Percentiles rank a stretch among this genome's conserved stretches.
phyloP scores from a whole-genome alignment of 495 filamentous ascomycete genomes.

The Niebla homalea region DNA sequence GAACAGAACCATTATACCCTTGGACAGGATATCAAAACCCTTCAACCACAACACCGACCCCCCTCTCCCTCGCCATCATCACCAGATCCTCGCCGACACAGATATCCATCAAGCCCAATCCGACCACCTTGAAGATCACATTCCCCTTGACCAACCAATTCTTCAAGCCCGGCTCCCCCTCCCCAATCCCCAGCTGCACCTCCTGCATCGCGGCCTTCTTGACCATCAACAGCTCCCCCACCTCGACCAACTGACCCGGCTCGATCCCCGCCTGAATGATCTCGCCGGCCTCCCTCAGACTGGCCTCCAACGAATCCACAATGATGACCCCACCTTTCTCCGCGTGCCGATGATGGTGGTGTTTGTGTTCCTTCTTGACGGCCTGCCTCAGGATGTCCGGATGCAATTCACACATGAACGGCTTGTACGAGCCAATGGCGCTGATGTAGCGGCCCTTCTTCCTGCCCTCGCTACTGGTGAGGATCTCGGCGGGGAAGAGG shows the following conservation, averaged over 20 bases:
- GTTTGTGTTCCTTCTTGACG: constrained; percentile 35
- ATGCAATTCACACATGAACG: constrained; percentile 76
- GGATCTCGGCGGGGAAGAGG: constrained; percentile 47
- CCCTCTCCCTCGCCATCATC: constrained; percentile 54
- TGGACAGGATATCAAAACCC: too few relatives aligned
- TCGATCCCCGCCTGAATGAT: constrained; percentile 63
- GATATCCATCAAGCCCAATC: constrained; percentile 69
- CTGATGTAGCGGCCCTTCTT: constrained; percentile 65
- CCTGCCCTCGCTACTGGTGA: constrained; percentile 56
- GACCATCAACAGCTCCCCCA: constrained; percentile 73
- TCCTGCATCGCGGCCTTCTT: constrained; percentile 32
- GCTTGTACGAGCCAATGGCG: constrained; percentile 72
- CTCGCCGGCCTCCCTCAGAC: constrained; percentile 79
- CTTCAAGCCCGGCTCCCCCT: constrained; percentile 41
- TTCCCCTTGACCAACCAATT: constrained; percentile 70
- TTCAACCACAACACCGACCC: constrained; percentile 58
- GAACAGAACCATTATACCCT: too few relatives aligned
- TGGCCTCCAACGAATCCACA: constrained; percentile 70
- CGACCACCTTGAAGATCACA: constrained; percentile 77
- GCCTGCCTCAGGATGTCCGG: constrained; percentile 60
- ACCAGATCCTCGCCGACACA: constrained; percentile 64
- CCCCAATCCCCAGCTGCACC: constrained; percentile 26
- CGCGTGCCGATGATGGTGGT: constrained; percentile 60
- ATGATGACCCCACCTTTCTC: constrained; percentile 61
- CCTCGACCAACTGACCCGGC: constrained; percentile 65